Conservation (phyloP, 2,329 filamentous ascomycete genomes). For the Aspergillus sp. region DNA sequence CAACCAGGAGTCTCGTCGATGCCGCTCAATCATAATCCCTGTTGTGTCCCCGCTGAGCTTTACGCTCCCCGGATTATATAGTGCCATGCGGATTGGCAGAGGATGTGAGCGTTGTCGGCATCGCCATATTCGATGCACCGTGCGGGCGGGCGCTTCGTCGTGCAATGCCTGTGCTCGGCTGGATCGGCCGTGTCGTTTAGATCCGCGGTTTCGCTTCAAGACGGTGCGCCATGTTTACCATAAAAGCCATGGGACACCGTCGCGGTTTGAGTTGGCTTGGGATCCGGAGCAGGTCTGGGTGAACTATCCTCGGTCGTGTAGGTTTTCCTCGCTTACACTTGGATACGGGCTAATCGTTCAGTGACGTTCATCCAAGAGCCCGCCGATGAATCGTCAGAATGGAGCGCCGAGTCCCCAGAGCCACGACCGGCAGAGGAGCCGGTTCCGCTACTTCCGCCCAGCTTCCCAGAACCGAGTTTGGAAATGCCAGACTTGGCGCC, state of each 20-base stretch:
- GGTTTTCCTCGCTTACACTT: neutral
- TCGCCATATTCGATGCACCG: conserved; percentile 30
- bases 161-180: conserved; percentile 25
- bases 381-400: conserved; percentile 10
- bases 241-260: conserved; percentile 19
- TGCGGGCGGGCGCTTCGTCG: conserved; percentile 19
- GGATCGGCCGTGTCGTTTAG: conserved; percentile 23
- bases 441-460: neutral
- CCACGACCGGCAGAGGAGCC: neutral
- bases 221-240: conserved; percentile 29
- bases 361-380: conserved; percentile 24
- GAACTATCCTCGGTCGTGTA: conserved; percentile 22
- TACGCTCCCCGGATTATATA: neutral
- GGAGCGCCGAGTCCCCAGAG: neutral
- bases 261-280: conserved; percentile 25
- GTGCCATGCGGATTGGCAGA: conserved; percentile 26
- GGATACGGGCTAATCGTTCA: conserved; percentile 4
- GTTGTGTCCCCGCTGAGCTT: neutral
- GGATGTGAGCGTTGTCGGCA: conserved; percentile 30
- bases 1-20: neutral
- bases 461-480: neutral
- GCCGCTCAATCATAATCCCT: neutral
- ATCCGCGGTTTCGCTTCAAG: conserved; percentile 29
- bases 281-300: conserved; percentile 26
- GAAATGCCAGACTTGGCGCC: neutral